A percentile compares a stretch with the other conserved stretches of the same genome.
Evolutionary conservation across 2,329 filamentous ascomycete genomes (phyloP).

Genomic region (Ophiognomonia clavigignenti-juglandacearum): DNA sequence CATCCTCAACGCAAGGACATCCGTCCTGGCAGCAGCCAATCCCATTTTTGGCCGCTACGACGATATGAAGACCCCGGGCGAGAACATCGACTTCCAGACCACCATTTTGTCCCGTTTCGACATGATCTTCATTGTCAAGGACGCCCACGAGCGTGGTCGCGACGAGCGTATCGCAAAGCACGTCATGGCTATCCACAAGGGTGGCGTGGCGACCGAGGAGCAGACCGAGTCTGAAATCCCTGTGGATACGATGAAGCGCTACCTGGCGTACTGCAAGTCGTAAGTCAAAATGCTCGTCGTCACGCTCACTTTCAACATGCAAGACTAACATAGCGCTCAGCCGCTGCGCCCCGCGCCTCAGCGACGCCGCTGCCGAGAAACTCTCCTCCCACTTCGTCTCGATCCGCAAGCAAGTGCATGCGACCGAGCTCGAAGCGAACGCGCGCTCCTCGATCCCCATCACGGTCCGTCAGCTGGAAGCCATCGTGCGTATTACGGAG

Average conservation of each 20-base stretch:
- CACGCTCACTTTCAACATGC: too few relatives aligned
- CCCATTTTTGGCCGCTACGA: constrained; percentile 98
- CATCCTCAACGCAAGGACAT: constrained; percentile 92
- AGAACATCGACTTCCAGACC: constrained; percentile 99
- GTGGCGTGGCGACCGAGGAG: constrained; percentile 76
- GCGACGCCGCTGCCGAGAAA: constrained; percentile 87
- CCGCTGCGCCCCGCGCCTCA: constrained; percentile 87
- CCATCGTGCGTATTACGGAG: constrained; percentile 95
- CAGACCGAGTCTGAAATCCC: constrained; percentile 82
- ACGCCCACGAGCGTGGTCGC: constrained; percentile 84
- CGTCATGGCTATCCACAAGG: constrained; percentile 97
- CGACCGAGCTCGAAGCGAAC: constrained; percentile 84
- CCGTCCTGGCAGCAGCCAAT: constrained; percentile 91
- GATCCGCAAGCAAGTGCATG: constrained; percentile 90
- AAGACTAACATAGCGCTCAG: constrained; percentile 40
- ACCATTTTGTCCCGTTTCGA: constrained; percentile 98
- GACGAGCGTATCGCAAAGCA: constrained; percentile 94
- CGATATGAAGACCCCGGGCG: constrained; percentile 93
- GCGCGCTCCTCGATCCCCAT: constrained; percentile 92
- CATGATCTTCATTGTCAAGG: constrained; percentile 98
- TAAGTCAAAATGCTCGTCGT: constrained; percentile 41
- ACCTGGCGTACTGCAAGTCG: constrained; percentile 96
- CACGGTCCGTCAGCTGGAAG: constrained; percentile 93
- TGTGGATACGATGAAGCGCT: constrained; percentile 95
- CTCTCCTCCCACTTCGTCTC: constrained; percentile 96